Evolutionary conservation across 805 yeast species (phyloP).

Genomic region (Kazachstania viticola): DNA sequence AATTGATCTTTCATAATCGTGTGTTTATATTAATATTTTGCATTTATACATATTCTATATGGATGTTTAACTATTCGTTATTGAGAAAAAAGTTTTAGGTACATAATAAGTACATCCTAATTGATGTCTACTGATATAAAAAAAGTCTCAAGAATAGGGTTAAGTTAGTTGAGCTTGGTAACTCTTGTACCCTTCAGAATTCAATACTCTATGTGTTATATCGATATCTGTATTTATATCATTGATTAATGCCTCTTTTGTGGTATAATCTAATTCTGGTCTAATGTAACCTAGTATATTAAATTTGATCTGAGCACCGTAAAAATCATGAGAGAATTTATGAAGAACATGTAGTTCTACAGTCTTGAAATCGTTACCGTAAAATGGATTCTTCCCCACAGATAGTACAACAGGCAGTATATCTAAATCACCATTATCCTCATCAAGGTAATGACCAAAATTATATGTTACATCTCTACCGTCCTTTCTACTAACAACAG

Average conservation of each 20-base stretch:
- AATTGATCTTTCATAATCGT: too few relatives aligned
- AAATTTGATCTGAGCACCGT: conserved; percentile 68
- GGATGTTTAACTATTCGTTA: too few relatives aligned
- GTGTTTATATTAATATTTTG: too few relatives aligned
- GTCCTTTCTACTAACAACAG: conserved; percentile 26
- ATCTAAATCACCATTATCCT: conserved; percentile 29
- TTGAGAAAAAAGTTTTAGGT: too few relatives aligned
- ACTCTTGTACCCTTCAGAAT: conserved; percentile 3
- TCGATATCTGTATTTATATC: conserved; percentile 76
- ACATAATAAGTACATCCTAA: too few relatives aligned
- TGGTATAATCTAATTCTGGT: conserved; percentile 79
- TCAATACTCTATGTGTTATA: conserved; percentile 34
- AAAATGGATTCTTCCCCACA: conserved; percentile 92
- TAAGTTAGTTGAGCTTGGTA: too few relatives aligned
- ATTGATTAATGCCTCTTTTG: conserved; percentile 70
- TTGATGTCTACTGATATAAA: too few relatives aligned
- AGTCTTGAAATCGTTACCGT: conserved; percentile 63
- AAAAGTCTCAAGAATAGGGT: too few relatives aligned
- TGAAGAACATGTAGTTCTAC: conserved; percentile 84
- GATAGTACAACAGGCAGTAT: conserved; percentile 86
- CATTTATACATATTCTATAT: too few relatives aligned
- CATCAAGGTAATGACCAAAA: conserved; percentile 41
- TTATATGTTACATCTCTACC: conserved; percentile 41
- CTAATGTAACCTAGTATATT: conserved; percentile 79
- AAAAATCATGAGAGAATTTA: conserved; percentile 54